Percentiles rank a stretch among this genome's conserved stretches.
Evolutionary conservation across 73 alveolate genomes (phyloP).

Genomic region (Loxodes magnus): DNA sequence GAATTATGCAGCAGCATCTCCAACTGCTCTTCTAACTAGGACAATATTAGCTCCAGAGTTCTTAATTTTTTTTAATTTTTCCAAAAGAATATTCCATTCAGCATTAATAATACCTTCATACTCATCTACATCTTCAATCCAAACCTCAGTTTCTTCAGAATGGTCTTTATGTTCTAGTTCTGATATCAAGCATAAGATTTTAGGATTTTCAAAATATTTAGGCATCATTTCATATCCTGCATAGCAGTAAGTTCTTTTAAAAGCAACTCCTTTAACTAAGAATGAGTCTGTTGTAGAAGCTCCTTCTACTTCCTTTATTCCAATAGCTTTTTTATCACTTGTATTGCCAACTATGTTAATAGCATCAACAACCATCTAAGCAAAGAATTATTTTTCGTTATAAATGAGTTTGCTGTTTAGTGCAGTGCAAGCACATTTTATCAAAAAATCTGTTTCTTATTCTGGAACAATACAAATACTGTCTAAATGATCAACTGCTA

Average conservation of each 20-base stretch:
- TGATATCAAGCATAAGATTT: slow-evolving; percentile 64
- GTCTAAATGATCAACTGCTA: slow-evolving; percentile 51
- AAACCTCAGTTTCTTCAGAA: slow-evolving; percentile 83
- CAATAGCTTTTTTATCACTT: slow-evolving; percentile 51
- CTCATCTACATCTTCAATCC: slow-evolving; percentile 91
- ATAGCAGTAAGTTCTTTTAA: slow-evolving; percentile 89
- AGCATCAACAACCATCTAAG: slow-evolving; percentile 92
- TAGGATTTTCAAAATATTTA: slow-evolving; percentile 83
- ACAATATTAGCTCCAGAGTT: slow-evolving; percentile 87
- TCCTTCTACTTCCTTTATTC: slow-evolving; percentile 87
- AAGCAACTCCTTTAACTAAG: slow-evolving; percentile 92
- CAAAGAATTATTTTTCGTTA: slow-evolving; percentile 85
- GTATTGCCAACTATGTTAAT: slow-evolving; percentile 76
- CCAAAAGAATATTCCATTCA: slow-evolving; percentile 93
- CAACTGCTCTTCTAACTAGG: slow-evolving; percentile 87
- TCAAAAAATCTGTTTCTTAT: slow-evolving; percentile 64
- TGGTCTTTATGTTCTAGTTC: slow-evolving; percentile 94
- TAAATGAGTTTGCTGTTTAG: slow-evolving; percentile 83
- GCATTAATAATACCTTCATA: slow-evolving; percentile 93
- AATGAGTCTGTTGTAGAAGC: slow-evolving; percentile 78
- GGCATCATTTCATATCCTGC: slow-evolving; percentile 98
- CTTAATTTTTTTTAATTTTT: slow-evolving; percentile 78
- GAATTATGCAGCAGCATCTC: slow-evolving; percentile 89
- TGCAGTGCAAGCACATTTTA: slow-evolving; percentile 79
- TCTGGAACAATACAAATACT: too few relatives aligned